Base-by-base conservation (phyloP, 805 yeast genomes). In the Candida incommunis region DNA sequence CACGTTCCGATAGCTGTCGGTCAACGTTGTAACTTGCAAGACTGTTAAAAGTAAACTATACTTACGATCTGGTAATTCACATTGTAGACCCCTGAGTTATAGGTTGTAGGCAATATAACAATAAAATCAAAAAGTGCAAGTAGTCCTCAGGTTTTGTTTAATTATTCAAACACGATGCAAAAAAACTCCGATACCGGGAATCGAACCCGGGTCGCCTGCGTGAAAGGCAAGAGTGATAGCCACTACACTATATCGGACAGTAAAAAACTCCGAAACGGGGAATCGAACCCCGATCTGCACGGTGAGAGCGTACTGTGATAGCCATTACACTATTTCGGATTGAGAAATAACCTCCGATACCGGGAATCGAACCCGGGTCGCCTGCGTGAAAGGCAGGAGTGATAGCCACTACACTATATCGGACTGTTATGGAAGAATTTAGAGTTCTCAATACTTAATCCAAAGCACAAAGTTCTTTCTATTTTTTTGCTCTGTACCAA, bases 361-460 rank as follows among this genome's bases (percentile, higher is more conserved):
- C 51, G 62, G 62, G 62, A 58, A 58, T 58, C 61, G 62, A 58
- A 58, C 62, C 62, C 62, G 54, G 62, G 54, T 48, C 58, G 77
- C 80, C 82, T 75, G 82, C 81, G 82, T 77, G 82, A 78, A 76
- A 77, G 82, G 80, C 81, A 75, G 74, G 80, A 80, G 78, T 77
- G 81, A 76, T 77, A 76, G 78, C 82, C 82, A 80, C 76, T 77
- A 77, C 82, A 77, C 82, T 75, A 77, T 72, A 76, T 75, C 82
- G 82, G 56, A 56, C 27, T 31, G 37, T 7, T 31, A 31, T 31
- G 18, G 37, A n/a, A n/a, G n/a, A n/a, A n/a, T n/a, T n/a, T n/a
- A n/a, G n/a, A n/a, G n/a, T n/a, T n/a, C n/a, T n/a, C n/a, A n/a
- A n/a, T n/a, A n/a, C n/a, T n/a, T n/a, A n/a, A n/a, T n/a, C n/a